phyloP scores from a whole-genome alignment of 768 basidiomycete genomes.

The Lactifluus echinatus region DNA sequence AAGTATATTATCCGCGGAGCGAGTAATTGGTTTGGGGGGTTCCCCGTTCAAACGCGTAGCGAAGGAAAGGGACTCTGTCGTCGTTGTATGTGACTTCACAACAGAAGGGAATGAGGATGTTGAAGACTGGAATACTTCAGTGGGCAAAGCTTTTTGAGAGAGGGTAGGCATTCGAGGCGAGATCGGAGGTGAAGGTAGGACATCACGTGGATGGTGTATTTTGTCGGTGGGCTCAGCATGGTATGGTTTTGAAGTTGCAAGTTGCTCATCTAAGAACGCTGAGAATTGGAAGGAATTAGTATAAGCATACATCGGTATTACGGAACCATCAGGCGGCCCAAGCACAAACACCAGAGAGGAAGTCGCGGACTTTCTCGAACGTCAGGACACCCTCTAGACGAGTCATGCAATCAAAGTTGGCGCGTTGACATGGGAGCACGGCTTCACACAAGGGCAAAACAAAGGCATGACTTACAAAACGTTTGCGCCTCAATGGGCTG shows the following conservation, averaged over 20 bases:
- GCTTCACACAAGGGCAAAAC: background rate
- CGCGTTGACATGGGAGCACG: background rate
- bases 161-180: background rate
- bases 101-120: background rate
- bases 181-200: constrained; percentile 9
- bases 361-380: background rate
- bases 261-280: constrained; percentile 4
- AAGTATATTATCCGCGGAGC: background rate
- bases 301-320: background rate
- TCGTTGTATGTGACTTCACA: background rate
- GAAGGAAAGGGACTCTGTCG: background rate
- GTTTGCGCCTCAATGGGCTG: background rate
- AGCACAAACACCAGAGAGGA: background rate
- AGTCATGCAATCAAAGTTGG: background rate
- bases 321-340: background rate
- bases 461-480: constrained; percentile 2
- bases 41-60: background rate
- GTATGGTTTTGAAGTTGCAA: background rate
- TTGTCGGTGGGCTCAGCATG: background rate
- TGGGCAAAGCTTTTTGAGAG: background rate
- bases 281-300: background rate
- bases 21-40: background rate
- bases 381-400: background rate
- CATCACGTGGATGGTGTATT: constrained; percentile 1
- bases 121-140: background rate